phyloP scores from a whole-genome alignment of 345 rosid species.

The Arabidopsis arenosa region DNA sequence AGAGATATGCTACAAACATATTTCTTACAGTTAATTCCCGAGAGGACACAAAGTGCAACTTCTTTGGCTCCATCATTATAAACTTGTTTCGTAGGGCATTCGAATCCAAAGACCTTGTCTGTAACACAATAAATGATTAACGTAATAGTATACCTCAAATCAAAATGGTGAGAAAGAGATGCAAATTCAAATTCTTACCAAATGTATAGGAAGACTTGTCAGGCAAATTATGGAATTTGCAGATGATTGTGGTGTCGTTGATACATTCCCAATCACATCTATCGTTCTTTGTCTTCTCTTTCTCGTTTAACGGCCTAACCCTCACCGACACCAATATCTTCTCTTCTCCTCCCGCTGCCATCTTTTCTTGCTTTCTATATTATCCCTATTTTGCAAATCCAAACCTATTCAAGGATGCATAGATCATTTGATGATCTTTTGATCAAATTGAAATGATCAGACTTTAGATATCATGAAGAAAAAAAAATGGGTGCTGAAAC shows the following conservation, averaged over 20 bases:
- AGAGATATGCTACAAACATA: background rate
- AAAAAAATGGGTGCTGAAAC: background rate
- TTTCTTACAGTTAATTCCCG: slow-evolving; percentile 73
- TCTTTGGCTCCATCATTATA: slow-evolving; percentile 69
- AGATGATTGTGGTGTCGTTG: slow-evolving; percentile 57
- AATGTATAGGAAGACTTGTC: slow-evolving; percentile 62
- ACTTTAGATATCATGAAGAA: background rate
- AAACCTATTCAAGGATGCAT: background rate
- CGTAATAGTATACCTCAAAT: background rate
- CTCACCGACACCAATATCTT: slow-evolving; percentile 67
- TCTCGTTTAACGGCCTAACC: slow-evolving; percentile 69
- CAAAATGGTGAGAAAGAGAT: background rate
- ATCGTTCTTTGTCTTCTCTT: slow-evolving; percentile 56
- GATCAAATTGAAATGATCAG: background rate
- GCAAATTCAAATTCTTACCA: slow-evolving; percentile 48
- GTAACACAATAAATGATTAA: background rate
- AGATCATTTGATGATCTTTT: slow-evolving; percentile 15
- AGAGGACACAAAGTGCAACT: slow-evolving; percentile 60
- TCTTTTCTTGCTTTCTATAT: slow-evolving; percentile 9
- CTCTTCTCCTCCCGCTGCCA: slow-evolving; percentile 49
- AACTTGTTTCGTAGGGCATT: slow-evolving; percentile 56
- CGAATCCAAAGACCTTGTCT: slow-evolving; percentile 72
- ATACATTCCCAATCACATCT: slow-evolving; percentile 80
- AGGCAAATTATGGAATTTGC: slow-evolving; percentile 51
- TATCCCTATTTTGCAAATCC: background rate